Evolutionary conservation across 805 yeast species (phyloP), one percentile per base, ranked within the genome.

Genomic region (Clavispora santaluciae): DNA sequence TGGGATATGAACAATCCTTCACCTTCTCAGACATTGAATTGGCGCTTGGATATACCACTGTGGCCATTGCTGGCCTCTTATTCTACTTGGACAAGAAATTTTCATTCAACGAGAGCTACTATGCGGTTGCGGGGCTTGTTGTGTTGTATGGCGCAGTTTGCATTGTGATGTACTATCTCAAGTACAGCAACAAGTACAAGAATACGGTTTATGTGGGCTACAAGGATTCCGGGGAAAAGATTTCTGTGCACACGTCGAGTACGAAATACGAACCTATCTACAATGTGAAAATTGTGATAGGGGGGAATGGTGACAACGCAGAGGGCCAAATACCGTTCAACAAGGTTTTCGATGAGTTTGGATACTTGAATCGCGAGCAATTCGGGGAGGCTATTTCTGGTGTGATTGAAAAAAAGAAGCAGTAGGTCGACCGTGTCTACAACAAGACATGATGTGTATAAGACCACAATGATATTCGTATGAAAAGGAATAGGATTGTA

Each of bases 1-100:
- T 76, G 10, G 79, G 78, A 3, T 78, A 64, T 48, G 57, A 58
- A 10, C 78, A 78, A 51, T 66, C 75, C 21, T 78, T 76, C 48
- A 48, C 46, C 11, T 45, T 75, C 13, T 51, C 55, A 24, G 83
- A 78, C 50, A 52, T 64, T 31, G 75, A 74, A 52, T 55, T 78
- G 21, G 76, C 66, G 2, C 57, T 78, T 25, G 82, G 82, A 0
- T 67, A 71, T 43, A 26, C 61, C 24, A 69, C 78, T 5, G 78
- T 75, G 11, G 60, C 60, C 4, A 53, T 70, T 22, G 73, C 80
- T 7, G 81, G 68, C 2, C 55, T 57, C 16, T 59, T 76, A 45
- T 78, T 66, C 53, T 64, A 64, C 43, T 42, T 70, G 21, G 84
- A 78, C 43, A 78, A 77, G 55, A 68, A 73, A 43, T 63, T 55